Evolutionary conservation across 2,329 filamentous ascomycete genomes (phyloP).

Genomic region (Didymella sp.): DNA sequence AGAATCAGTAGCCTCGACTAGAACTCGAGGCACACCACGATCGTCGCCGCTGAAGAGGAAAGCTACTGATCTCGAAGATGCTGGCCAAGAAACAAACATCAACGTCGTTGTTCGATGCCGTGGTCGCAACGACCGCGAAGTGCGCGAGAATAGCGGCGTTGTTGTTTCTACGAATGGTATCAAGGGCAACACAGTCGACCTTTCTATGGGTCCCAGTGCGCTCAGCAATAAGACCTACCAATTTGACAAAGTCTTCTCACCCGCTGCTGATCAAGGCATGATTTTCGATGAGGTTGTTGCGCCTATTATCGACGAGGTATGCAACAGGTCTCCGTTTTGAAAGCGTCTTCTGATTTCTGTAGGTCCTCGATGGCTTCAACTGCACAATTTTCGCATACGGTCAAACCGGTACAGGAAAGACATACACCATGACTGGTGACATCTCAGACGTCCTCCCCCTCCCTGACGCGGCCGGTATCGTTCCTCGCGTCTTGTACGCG

Average conservation of each 20-base stretch:
- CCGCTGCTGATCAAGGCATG: constrained; percentile 90
- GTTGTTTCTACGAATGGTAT: constrained; percentile 89
- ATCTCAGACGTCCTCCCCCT: constrained; percentile 90
- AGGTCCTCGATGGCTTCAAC: constrained; percentile 95
- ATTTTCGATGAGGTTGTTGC: constrained; percentile 94
- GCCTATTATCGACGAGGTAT: constrained; percentile 89
- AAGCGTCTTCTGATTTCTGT: constrained; percentile 15
- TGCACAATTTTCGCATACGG: constrained; percentile 99
- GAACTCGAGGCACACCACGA: constrained; percentile 42
- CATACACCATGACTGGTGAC: constrained; percentile 98
- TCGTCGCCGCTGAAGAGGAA: constrained; percentile 76
- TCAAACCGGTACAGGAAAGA: constrained; percentile 97
- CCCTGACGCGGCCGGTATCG: constrained; percentile 92
- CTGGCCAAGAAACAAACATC: constrained; percentile 89
- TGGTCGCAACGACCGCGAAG: constrained; percentile 89
- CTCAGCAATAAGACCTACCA: constrained; percentile 95
- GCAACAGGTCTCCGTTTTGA: background rate
- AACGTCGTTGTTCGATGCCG: constrained; percentile 95
- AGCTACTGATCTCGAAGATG: constrained; percentile 79
- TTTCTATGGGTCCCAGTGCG: constrained; percentile 92
- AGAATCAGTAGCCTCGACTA: constrained; percentile 68
- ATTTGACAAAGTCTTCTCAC: constrained; percentile 97
- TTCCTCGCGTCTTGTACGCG: constrained; percentile 86
- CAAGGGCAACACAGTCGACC: constrained; percentile 80
- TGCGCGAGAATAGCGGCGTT: constrained; percentile 92